Evolutionary conservation across 495 filamentous ascomycete species (phyloP), one percentile per base, ranked within the genome.

Genomic region (Evansstolkia leycettana): DNA sequence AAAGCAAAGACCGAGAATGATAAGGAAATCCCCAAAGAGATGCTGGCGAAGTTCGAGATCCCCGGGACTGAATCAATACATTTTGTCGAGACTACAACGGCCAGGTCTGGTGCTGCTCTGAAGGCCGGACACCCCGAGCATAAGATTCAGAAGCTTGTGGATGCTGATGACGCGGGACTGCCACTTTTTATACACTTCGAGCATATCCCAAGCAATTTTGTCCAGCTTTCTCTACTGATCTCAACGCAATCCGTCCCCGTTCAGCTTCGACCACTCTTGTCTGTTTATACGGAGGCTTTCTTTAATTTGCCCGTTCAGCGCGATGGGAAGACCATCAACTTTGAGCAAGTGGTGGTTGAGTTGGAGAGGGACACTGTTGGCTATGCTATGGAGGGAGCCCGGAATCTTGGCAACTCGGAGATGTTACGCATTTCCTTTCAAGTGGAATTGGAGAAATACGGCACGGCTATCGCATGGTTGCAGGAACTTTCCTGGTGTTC

Each of bases 181-280:
- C 84, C 88, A 1, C 65, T 94, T 2, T 99, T 94, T 57, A 69
- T 99, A n/a, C 92, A 99, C 58, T 99, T 90, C 46, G 90, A 99
- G 62, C 75, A 93, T 46, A 80, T 94, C 20, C 74, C 76, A 20
- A 88, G 82, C 29, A 89, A 82, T 46, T 99, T 99, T 50, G 85
- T 94, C 28, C 76, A 84, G 39, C 58, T 96, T 9, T 76, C 70
- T 7, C 54, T 94, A 12, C 67, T 93, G 27, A 54, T 95, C 24
- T 83, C 83, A 31, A 89, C 85, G 1, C 73, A 75, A 11, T 62
- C 73, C 14, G 64, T 94, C 0, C 80, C 85, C 0, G 64, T 78
- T 3, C 67, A 82, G 37, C 67, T 80, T 33, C 82, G 84, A 52
- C 92, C 90, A 7, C 63, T 99, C 8, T 58, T 96, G 10, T 64